Evolutionary conservation across 2,329 filamentous ascomycete species (phyloP).

Genomic region (Ceratocystis alfenasii): DNA sequence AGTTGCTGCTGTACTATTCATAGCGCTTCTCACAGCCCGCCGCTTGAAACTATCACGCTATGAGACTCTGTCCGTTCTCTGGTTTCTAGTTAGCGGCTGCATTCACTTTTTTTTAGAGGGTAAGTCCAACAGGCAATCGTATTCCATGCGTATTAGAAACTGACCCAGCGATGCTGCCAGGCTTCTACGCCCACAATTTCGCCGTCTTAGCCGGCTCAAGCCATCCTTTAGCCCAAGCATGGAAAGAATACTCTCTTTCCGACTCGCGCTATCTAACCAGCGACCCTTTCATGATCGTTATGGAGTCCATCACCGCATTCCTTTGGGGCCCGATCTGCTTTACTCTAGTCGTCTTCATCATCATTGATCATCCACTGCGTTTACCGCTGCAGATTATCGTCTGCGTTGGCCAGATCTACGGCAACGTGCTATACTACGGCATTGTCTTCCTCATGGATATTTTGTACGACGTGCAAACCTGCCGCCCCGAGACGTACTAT

Average conservation of each 20-base stretch:
- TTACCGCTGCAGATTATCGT: slow-evolving; percentile 39
- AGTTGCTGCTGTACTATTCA: slow-evolving; percentile 44
- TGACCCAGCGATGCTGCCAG: slow-evolving; percentile 26
- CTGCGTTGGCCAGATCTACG: slow-evolving; percentile 40
- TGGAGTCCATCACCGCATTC: slow-evolving; percentile 43
- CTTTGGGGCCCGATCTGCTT: slow-evolving; percentile 45
- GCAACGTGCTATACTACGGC: slow-evolving; percentile 41
- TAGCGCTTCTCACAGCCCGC: slow-evolving; percentile 44
- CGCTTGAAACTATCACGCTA: slow-evolving; percentile 40
- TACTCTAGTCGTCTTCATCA: slow-evolving; percentile 35
- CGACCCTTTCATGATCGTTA: slow-evolving; percentile 43
- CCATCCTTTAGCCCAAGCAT: slow-evolving; percentile 41
- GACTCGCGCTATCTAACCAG: slow-evolving; percentile 44
- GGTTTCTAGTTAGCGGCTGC: slow-evolving; percentile 61
- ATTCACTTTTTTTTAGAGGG: slow-evolving; percentile 37
- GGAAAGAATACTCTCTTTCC: slow-evolving; percentile 47
- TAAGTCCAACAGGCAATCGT: slow-evolving; percentile 21
- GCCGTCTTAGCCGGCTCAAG: slow-evolving; percentile 31
- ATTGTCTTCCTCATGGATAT: slow-evolving; percentile 36
- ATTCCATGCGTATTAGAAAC: neutral
- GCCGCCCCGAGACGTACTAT: slow-evolving; percentile 40
- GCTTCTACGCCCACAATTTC: slow-evolving; percentile 40
- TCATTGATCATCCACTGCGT: slow-evolving; percentile 35
- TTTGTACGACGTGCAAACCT: slow-evolving; percentile 34
- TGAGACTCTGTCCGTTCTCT: slow-evolving; percentile 53